Conservation (phyloP, 495 filamentous ascomycete genomes). For the Hamigera avellanea region DNA sequence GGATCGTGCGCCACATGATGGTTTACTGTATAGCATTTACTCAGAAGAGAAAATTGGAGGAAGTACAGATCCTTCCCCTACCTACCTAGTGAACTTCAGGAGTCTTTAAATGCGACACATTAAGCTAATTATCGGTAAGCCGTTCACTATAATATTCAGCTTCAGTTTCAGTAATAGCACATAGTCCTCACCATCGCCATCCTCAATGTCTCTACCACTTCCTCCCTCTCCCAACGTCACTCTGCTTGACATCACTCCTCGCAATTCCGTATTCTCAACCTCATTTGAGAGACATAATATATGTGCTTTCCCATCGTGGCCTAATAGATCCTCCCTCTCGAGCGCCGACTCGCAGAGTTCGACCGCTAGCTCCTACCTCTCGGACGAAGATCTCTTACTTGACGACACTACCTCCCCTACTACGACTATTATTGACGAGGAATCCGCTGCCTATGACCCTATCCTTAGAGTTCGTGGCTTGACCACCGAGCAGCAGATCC, state of each 20-base stretch:
- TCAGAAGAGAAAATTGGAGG: no score
- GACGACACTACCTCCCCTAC: slow-evolving; percentile 20
- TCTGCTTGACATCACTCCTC: slow-evolving; percentile 32
- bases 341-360: slow-evolving; percentile 23
- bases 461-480: slow-evolving; percentile 6
- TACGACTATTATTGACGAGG: slow-evolving; percentile 20
- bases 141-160: slow-evolving; percentile 16
- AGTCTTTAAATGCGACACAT: no score
- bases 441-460: slow-evolving; percentile 11
- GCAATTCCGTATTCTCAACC: slow-evolving; percentile 36
- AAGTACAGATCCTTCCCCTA: no score
- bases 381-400: slow-evolving; percentile 41
- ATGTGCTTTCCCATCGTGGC: slow-evolving; percentile 45
- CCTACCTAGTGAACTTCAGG: no score
- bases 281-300: slow-evolving; percentile 30
- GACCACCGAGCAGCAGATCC: slow-evolving; percentile 33
- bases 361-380: slow-evolving; percentile 31
- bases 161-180: slow-evolving; percentile 24
- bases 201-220: slow-evolving; percentile 24
- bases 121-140: no score
- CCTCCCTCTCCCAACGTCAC: slow-evolving; percentile 28
- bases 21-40: no score
- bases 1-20: no score
- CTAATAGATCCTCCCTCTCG: slow-evolving; percentile 33
- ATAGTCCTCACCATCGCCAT: slow-evolving; percentile 20